These are phyloP conservation scores for Pyrenochaeta sp. DNA, from an alignment of 2,329 filamentous ascomycete species.

Conservation along the genomic window DNA sequence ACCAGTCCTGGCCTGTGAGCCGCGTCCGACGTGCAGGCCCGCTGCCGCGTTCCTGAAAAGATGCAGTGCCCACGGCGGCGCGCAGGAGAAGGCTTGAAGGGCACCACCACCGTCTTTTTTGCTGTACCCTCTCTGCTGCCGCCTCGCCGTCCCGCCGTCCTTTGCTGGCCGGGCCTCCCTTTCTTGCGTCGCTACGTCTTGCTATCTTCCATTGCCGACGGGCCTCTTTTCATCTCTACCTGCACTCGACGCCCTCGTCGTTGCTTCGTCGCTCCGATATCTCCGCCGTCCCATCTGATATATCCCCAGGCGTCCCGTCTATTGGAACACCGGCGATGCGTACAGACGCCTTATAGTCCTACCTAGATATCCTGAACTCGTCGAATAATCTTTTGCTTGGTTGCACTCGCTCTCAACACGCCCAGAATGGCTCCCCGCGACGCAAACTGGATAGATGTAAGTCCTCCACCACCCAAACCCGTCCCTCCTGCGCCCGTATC, in stretches of 20 bases:
- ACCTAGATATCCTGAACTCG: constrained; percentile 12
- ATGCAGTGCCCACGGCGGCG: constrained; percentile 12
- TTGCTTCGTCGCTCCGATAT: too few relatives aligned
- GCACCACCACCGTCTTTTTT: too few relatives aligned
- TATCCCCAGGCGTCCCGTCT: background rate
- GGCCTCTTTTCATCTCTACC: too few relatives aligned
- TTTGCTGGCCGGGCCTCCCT: too few relatives aligned
- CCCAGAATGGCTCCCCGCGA: constrained; percentile 45
- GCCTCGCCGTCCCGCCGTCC: constrained; percentile 2
- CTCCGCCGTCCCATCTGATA: too few relatives aligned
- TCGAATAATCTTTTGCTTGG: constrained; percentile 16
- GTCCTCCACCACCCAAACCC: too few relatives aligned
- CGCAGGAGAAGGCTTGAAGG: constrained; percentile 9
- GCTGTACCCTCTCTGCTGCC: too few relatives aligned
- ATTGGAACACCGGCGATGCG: constrained; percentile 19
- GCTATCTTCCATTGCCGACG: too few relatives aligned
- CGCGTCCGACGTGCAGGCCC: constrained; percentile 17
- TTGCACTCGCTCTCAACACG: constrained; percentile 3
- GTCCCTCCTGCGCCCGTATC: constrained; percentile 11
- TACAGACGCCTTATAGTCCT: constrained; percentile 8
- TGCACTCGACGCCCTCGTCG: too few relatives aligned
- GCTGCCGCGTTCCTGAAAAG: constrained; percentile 24
- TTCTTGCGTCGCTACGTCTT: too few relatives aligned
- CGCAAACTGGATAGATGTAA: constrained; percentile 50
- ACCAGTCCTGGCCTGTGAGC: constrained; percentile 13